phyloP scores from a whole-genome alignment of 2,329 filamentous ascomycete species.

The Penicillium griseofulvum region DNA sequence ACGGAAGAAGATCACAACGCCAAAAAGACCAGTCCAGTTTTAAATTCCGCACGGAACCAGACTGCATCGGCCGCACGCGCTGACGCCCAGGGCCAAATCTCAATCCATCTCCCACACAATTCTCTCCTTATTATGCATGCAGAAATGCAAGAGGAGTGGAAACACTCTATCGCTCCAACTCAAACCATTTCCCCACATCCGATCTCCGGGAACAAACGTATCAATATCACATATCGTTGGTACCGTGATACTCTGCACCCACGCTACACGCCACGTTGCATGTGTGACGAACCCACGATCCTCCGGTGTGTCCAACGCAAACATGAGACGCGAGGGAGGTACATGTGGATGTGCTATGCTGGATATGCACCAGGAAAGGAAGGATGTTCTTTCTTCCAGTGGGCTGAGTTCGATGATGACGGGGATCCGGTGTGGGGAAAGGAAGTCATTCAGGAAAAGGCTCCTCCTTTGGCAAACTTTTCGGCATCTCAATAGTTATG shows the following conservation, averaged over 20 bases:
- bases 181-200: constrained; percentile 80
- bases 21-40: constrained; percentile 4
- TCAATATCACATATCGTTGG: constrained; percentile 92
- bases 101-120: constrained; percentile 92
- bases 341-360: constrained; percentile 93
- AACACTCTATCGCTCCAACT: constrained; percentile 77
- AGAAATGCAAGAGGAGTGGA: constrained; percentile 97
- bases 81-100: constrained; percentile 78
- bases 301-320: constrained; percentile 78
- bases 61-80: constrained; percentile 31
- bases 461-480: constrained; percentile 29
- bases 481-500: constrained; percentile 16
- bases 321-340: constrained; percentile 70
- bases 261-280: constrained; percentile 71
- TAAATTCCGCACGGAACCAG: constrained; percentile 31
- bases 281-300: constrained; percentile 66
- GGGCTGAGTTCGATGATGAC: constrained; percentile 84
- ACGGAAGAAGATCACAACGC: constrained; percentile 16
- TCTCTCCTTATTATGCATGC: constrained; percentile 94
- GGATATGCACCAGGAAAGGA: constrained; percentile 48
- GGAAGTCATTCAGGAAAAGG: constrained; percentile 15
- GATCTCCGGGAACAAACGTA: constrained; percentile 71
- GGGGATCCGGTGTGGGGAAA: constrained; percentile 68
- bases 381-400: constrained; percentile 75
- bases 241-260: constrained; percentile 79